These are phyloP conservation scores for Penicillium oxalicum DNA, from an alignment of 2,329 filamentous ascomycete species.

Conservation along the genomic window DNA sequence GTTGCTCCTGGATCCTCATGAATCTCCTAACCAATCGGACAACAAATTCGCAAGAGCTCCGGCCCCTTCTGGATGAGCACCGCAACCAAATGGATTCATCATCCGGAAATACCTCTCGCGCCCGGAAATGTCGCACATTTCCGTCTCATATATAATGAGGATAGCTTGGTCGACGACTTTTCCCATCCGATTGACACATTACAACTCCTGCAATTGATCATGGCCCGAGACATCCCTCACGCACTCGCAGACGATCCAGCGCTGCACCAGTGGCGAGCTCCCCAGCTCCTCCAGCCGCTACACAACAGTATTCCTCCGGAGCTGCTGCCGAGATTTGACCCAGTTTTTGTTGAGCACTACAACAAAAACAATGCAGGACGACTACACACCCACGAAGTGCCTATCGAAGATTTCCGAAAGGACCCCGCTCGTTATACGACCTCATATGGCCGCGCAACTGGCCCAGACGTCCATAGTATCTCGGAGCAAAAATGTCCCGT, in stretches of 20 bases:
- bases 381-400: slow-evolving; percentile 39
- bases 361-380: slow-evolving; percentile 40
- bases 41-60: too few relatives aligned
- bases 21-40: too few relatives aligned
- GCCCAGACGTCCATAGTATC: slow-evolving; percentile 35
- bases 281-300: slow-evolving; percentile 29
- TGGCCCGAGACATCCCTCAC: slow-evolving; percentile 7
- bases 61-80: too few relatives aligned
- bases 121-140: too few relatives aligned
- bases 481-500: slow-evolving; percentile 39
- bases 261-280: slow-evolving; percentile 23
- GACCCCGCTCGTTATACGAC: slow-evolving; percentile 37
- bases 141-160: too few relatives aligned
- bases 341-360: slow-evolving; percentile 38
- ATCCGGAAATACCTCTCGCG: too few relatives aligned
- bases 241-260: slow-evolving; percentile 10
- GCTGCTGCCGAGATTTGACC: slow-evolving; percentile 36
- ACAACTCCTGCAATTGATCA: neutral
- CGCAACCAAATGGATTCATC: too few relatives aligned
- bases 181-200: too few relatives aligned
- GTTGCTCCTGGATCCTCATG: too few relatives aligned
- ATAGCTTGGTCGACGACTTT: too few relatives aligned
- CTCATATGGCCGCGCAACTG: slow-evolving; percentile 34
- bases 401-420: slow-evolving; percentile 35
- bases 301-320: slow-evolving; percentile 39